Evolutionary conservation across 148 eudicot species (phyloP).

Genomic region (Beta vulgaris): DNA sequence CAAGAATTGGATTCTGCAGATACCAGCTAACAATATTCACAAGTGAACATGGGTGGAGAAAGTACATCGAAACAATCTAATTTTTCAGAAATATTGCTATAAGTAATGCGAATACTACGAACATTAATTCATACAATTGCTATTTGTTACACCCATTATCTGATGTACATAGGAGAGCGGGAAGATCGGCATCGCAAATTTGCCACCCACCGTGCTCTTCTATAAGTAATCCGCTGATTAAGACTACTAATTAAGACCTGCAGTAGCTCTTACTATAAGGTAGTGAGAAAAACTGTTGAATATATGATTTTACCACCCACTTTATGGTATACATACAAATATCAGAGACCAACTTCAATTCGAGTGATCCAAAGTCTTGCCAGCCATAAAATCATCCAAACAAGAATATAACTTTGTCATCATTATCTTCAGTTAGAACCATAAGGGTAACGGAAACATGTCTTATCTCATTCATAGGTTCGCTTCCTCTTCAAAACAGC

Average conservation of each 20-base stretch:
- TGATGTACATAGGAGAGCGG: not conserved
- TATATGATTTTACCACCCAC: constrained; percentile 8
- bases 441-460: not conserved
- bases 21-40: constrained; percentile 8
- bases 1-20: not conserved
- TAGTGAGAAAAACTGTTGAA: constrained; percentile 4
- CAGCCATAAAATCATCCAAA: not conserved
- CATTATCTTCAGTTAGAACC: constrained; percentile 11
- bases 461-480: constrained; percentile 57
- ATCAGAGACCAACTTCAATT: not conserved
- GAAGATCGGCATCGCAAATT: not conserved
- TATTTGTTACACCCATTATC: not conserved
- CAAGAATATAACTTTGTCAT: not conserved
- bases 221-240: not conserved
- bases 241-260: not conserved
- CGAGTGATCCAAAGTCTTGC: not conserved
- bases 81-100: constrained; percentile 2
- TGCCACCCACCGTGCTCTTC: not conserved
- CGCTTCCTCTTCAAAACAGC: constrained; percentile 89
- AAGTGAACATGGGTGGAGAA: not conserved
- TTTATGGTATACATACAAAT: constrained; percentile 15
- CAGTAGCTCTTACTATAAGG: not conserved
- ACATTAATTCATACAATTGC: constrained; percentile 13
- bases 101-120: constrained; percentile 6
- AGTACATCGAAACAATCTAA: not conserved